phyloP scores from a whole-genome alignment of 306 rosid genomes.

The Malus asiatica region DNA sequence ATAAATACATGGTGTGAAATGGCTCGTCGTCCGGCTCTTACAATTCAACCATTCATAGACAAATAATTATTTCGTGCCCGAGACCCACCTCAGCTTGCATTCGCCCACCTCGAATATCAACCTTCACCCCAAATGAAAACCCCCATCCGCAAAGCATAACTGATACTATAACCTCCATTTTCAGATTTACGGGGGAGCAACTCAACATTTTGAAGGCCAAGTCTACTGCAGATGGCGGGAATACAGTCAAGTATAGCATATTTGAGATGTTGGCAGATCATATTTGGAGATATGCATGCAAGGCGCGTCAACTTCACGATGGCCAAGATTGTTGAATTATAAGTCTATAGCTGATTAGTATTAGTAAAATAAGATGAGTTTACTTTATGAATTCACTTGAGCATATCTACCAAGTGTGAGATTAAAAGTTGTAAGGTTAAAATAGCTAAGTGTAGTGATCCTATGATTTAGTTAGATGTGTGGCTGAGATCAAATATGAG shows the following conservation, averaged over 20 bases:
- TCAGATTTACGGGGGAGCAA: slow-evolving; percentile 54
- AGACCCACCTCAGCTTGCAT: slow-evolving; percentile 63
- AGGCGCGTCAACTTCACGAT: slow-evolving; percentile 53
- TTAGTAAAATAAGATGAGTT: no score
- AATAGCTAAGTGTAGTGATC: no score
- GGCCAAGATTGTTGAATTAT: slow-evolving; percentile 19
- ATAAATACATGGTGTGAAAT: slow-evolving; percentile 85
- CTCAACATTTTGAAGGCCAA: slow-evolving; percentile 53
- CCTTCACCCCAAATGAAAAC: slow-evolving; percentile 59
- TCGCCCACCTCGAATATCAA: slow-evolving; percentile 69
- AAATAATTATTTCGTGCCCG: slow-evolving; percentile 59
- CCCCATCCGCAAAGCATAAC: slow-evolving; percentile 20
- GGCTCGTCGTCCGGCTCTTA: slow-evolving; percentile 66
- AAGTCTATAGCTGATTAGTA: no score
- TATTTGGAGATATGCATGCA: slow-evolving; percentile 60
- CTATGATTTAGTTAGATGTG: no score
- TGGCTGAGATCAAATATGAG: no score
- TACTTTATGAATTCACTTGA: no score
- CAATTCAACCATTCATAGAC: slow-evolving; percentile 60
- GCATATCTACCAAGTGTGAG: no score
- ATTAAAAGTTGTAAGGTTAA: no score
- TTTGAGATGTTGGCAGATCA: slow-evolving; percentile 82
- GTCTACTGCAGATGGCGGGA: slow-evolving; percentile 52
- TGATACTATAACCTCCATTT: slow-evolving; percentile 36
- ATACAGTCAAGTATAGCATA: slow-evolving; percentile 50